Base-by-base conservation (phyloP, 2,329 filamentous ascomycete genomes). In the Teratosphaeria viscida region DNA sequence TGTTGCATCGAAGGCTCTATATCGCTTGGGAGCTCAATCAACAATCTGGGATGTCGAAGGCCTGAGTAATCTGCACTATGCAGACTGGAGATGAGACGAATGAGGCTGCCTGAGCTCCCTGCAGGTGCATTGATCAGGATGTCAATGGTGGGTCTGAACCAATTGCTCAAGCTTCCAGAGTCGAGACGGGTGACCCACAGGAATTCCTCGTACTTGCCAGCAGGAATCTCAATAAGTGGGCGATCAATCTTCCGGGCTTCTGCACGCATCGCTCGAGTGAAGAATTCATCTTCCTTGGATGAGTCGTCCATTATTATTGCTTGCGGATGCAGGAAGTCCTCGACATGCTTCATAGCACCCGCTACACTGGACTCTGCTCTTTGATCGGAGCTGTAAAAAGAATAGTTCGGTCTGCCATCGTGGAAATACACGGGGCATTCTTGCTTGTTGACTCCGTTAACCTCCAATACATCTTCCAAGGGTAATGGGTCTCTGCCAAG, bases 151-250 rank as follows among this genome's bases (percentile, higher is more conserved):
- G 89, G 79, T 54, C 84, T 82, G 71, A 92, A 86, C 92, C 92
- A 96, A 37, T 82, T 87, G 65, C 78, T 80, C 60, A 96, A 75
- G 34, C 90, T 85, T 19, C 79, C 76, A 61, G 87, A 83, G 69
- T 95, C 90, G 12, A 97, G 79, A 63, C 85, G 84, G 0, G 88
- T 84, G 49, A 96, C 78, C 90, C 92, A 97, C 63, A 82, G 77
- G 39, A 92, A 81, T 43, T 83, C 81, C 58, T 86, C 82, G 29
- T 80, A 79, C 1, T 82, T 79, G 58, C 82, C 78, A 43, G 78
- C 76, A 0, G 92, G 89, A 26, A 97, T 78, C 70, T 90, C 85
- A 57, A 97, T 88, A 16, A 95, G 73, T 1, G 90, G 77, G n/a
- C 82, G 78, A 1, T 75, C 75, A 10, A 83, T 75, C 6, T 74